A percentile compares a stretch with the other conserved stretches of the same genome.
Evolutionary conservation across 306 rosid species (phyloP).

Genomic region (Inga leiocalycina): DNA sequence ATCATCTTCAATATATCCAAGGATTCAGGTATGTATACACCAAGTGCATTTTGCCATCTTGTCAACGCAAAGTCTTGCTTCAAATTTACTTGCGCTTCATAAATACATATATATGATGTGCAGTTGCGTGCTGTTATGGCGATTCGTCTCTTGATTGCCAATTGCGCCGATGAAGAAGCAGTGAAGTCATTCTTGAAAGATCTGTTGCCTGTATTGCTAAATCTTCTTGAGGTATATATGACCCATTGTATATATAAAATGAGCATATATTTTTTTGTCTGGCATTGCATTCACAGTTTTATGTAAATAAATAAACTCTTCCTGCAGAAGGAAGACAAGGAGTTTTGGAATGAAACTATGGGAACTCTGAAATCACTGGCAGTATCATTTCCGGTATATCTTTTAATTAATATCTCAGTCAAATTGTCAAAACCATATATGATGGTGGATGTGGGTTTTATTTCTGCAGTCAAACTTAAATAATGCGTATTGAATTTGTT

Average conservation of each 20-base stretch:
- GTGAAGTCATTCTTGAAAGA: neutral
- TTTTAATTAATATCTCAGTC: neutral
- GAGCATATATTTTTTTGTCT: neutral
- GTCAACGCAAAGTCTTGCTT: neutral
- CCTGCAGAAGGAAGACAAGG: slow-evolving; percentile 28
- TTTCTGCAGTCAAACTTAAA: neutral
- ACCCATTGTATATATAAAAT: neutral
- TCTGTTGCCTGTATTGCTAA: slow-evolving; percentile 1
- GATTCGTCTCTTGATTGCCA: neutral
- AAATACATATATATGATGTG: neutral
- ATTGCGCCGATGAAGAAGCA: neutral
- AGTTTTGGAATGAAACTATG: slow-evolving; percentile 10
- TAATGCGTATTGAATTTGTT: neutral
- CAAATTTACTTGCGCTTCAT: no score
- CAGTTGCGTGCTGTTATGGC: slow-evolving; percentile 22
- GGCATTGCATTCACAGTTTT: slow-evolving; percentile 3
- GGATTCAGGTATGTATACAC: slow-evolving; percentile 24
- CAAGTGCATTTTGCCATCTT: neutral
- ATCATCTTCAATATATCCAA: neutral
- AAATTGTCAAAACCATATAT: neutral
- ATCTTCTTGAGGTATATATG: slow-evolving; percentile 25
- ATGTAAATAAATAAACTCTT: slow-evolving; percentile 14
- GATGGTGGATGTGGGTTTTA: neutral
- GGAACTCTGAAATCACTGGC: slow-evolving; percentile 25
- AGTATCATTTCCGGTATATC: slow-evolving; percentile 24